Evolutionary conservation across 768 basidiomycete species (phyloP).

Genomic region (Naganishia vishniacii): DNA sequence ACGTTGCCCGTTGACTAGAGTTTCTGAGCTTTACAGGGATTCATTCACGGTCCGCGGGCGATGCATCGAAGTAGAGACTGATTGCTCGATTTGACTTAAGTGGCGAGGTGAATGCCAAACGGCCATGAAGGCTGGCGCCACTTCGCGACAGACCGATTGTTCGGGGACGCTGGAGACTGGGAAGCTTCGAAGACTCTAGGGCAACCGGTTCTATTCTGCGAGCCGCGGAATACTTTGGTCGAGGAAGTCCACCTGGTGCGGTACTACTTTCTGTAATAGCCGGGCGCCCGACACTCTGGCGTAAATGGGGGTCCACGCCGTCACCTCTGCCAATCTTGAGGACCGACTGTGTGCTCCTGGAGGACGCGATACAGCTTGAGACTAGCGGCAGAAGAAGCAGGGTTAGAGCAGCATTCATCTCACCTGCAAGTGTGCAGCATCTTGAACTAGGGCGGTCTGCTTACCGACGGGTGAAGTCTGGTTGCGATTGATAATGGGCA

Average conservation of each 20-base stretch:
- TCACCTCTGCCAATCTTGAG: no score
- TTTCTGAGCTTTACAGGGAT: not conserved
- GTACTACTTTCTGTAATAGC: not conserved
- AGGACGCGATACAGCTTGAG: no score
- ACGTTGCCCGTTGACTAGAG: no score
- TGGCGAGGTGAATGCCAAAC: not conserved
- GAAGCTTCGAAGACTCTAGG: not conserved
- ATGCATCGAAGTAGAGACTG: not conserved
- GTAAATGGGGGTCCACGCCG: no score
- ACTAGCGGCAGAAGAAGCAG: no score
- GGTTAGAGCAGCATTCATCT: no score
- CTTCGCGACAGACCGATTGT: slow-evolving; percentile 6
- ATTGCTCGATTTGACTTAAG: not conserved
- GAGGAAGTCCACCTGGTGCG: not conserved
- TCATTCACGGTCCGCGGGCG: not conserved
- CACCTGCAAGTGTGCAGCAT: no score
- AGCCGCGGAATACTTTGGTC: not conserved
- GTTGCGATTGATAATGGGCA: no score
- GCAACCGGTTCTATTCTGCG: not conserved
- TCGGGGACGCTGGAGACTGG: not conserved
- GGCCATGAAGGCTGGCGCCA: not conserved
- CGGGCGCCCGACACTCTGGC: no score
- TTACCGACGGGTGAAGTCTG: no score
- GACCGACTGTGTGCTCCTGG: no score
- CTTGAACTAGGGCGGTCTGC: no score